phyloP scores from a whole-genome alignment of 2,329 filamentous ascomycete species.

The Phialophora chinensis region DNA sequence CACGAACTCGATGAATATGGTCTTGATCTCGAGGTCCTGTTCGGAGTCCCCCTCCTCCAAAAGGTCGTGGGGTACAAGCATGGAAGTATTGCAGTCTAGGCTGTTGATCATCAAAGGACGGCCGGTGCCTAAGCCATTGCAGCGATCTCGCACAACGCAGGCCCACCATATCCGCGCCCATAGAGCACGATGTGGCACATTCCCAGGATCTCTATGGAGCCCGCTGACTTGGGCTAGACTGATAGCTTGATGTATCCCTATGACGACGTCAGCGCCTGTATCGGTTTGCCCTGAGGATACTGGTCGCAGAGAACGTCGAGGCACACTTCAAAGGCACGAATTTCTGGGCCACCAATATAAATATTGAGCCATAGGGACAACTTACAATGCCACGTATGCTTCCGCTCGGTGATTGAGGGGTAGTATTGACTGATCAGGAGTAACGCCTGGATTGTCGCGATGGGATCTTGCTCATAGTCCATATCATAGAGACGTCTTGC shows the following conservation, averaged over 20 bases:
- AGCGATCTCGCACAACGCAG: slow-evolving; percentile 16
- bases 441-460: slow-evolving; percentile 86
- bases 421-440: slow-evolving; percentile 71
- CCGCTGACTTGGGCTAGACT: slow-evolving; percentile 16
- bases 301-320: too few relatives aligned
- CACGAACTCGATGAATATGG: slow-evolving; percentile 19
- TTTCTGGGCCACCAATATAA: too few relatives aligned
- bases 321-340: too few relatives aligned
- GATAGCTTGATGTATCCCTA: slow-evolving; percentile 16
- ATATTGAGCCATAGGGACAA: too few relatives aligned
- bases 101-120: slow-evolving; percentile 20
- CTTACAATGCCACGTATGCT: slow-evolving; percentile 19
- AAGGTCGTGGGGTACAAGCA: slow-evolving; percentile 11
- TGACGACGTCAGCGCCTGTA: too few relatives aligned
- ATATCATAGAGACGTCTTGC: slow-evolving; percentile 81
- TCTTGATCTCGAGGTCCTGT: slow-evolving; percentile 13
- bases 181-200: slow-evolving; percentile 13
- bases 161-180: slow-evolving; percentile 21
- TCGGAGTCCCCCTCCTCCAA: slow-evolving; percentile 14
- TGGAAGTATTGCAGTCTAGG: slow-evolving; percentile 8
- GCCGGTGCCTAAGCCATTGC: slow-evolving; percentile 15
- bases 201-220: slow-evolving; percentile 15
- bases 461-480: slow-evolving; percentile 87
- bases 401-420: slow-evolving; percentile 20
- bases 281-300: too few relatives aligned